Percentiles rank a stretch among this genome's conserved stretches.
These are phyloP conservation scores for Seiridium cupressi DNA, from an alignment of 2,329 filamentous ascomycete genomes.

Conservation along the genomic window DNA sequence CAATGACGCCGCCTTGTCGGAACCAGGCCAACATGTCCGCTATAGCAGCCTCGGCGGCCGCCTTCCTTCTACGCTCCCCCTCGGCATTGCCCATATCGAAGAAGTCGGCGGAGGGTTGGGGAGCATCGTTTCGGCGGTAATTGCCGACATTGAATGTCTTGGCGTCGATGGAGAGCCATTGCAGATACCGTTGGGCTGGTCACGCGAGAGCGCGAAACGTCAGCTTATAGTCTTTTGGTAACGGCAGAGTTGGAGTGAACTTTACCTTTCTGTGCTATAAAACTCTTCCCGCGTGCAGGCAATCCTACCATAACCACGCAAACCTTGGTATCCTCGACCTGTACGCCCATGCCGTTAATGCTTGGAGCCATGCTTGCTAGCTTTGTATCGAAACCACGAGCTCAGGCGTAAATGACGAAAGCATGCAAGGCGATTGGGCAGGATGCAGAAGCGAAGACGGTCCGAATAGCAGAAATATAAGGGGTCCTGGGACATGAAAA, in stretches of 20 bases:
- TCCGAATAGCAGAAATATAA: no score
- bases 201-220: not conserved
- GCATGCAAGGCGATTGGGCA: conserved; percentile 19
- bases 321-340: conserved; percentile 94
- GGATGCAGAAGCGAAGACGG: not conserved
- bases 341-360: conserved; percentile 68
- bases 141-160: conserved; percentile 97
- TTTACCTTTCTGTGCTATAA: conserved; percentile 94
- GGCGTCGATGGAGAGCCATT: conserved; percentile 92
- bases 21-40: conserved; percentile 96
- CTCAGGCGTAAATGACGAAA: conserved; percentile 11
- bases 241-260: conserved; percentile 4
- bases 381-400: conserved; percentile 14
- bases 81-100: conserved; percentile 90
- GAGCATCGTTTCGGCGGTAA: conserved; percentile 86
- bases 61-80: conserved; percentile 83
- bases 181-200: conserved; percentile 84
- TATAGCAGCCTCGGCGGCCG: conserved; percentile 88
- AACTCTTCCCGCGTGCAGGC: conserved; percentile 92
- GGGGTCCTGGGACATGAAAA: not conserved
- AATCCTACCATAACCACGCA: conserved; percentile 99
- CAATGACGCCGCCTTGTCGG: conserved; percentile 74
- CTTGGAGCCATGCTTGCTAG: conserved; percentile 28
- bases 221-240: not conserved
- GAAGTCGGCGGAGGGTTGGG: conserved; percentile 89